These are phyloP conservation scores for Rhodotorula sp. DNA, from an alignment of 1,284 basidiomycete species.

Conservation along the genomic window DNA sequence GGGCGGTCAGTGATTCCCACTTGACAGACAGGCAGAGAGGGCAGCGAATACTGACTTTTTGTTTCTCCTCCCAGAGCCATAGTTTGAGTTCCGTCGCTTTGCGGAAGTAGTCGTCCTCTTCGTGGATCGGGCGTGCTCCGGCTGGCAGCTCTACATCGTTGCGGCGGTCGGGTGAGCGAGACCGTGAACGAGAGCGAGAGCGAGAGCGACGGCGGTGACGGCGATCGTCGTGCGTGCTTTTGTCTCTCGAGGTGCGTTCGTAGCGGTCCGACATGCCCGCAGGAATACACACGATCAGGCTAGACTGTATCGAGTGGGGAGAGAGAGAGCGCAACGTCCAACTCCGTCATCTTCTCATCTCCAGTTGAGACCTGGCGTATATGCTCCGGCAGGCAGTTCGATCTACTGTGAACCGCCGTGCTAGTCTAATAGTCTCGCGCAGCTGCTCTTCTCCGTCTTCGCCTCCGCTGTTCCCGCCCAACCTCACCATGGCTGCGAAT, in stretches of 20 bases:
- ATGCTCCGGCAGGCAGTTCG: background rate
- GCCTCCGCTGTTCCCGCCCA: background rate
- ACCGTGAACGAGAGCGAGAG: constrained; percentile 8
- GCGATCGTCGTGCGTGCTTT: background rate
- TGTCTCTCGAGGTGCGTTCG: background rate
- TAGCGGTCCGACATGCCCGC: background rate
- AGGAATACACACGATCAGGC: background rate
- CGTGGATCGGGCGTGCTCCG: constrained; percentile 18
- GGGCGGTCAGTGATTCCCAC: background rate
- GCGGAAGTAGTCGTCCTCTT: constrained; percentile 29
- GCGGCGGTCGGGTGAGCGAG: constrained; percentile 2
- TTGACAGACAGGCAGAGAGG: background rate
- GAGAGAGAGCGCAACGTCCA: background rate
- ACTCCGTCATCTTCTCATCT: background rate
- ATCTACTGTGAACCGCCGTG: background rate
- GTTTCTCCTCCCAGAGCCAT: constrained; percentile 38
- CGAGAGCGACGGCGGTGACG: background rate
- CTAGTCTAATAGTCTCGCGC: background rate
- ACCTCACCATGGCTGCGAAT: background rate
- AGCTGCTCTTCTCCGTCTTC: background rate
- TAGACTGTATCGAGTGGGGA: background rate
- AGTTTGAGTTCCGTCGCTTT: constrained; percentile 39
- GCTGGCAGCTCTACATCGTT: background rate
- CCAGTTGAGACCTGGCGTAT: background rate
- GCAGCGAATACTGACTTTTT: constrained; percentile 19